These are phyloP conservation scores for Ogataea wickerhamii DNA, from an alignment of 805 yeast genomes.

Conservation along the genomic window DNA sequence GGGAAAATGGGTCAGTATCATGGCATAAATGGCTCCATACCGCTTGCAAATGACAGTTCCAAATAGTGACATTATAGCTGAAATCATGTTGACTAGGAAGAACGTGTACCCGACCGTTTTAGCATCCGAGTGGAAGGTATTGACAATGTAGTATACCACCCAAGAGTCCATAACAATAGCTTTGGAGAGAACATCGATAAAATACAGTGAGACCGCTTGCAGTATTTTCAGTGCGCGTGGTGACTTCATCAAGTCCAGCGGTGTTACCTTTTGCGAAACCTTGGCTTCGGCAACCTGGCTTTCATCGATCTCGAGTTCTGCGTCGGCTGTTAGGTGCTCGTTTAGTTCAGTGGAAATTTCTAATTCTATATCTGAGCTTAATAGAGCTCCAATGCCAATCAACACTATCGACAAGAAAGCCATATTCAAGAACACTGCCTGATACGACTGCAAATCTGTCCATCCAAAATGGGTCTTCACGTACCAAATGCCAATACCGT, in stretches of 20 bases:
- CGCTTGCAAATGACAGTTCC: conserved; percentile 43
- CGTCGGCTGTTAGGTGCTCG: conserved; percentile 1
- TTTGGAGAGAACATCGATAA: conserved; percentile 42
- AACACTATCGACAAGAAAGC: conserved; percentile 24
- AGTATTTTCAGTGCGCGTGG: conserved; percentile 18
- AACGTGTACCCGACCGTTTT: conserved; percentile 39
- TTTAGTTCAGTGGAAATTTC: not conserved
- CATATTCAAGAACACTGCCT: conserved; percentile 29
- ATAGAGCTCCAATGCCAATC: conserved; percentile 17
- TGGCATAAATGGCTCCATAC: conserved; percentile 42
- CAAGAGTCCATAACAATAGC: conserved; percentile 43
- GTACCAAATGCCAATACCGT: conserved; percentile 34
- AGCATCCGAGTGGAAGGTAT: conserved; percentile 34
- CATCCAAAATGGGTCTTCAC: conserved; percentile 19
- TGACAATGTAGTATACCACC: conserved; percentile 42
- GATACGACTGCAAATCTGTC: conserved; percentile 29
- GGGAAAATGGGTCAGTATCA: conserved; percentile 43
- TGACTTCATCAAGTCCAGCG: conserved; percentile 8
- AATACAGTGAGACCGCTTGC: conserved; percentile 37
- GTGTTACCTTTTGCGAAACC: conserved; percentile 1
- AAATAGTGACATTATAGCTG: conserved; percentile 39
- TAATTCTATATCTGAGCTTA: conserved; percentile 13
- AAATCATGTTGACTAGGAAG: conserved; percentile 36
- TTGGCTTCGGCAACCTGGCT: conserved; percentile 21
- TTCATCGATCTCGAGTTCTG: conserved; percentile 23